These are phyloP conservation scores for Globisporangium orthogonon DNA, from an alignment of 352 stramenopile species.

Conservation along the genomic window DNA sequence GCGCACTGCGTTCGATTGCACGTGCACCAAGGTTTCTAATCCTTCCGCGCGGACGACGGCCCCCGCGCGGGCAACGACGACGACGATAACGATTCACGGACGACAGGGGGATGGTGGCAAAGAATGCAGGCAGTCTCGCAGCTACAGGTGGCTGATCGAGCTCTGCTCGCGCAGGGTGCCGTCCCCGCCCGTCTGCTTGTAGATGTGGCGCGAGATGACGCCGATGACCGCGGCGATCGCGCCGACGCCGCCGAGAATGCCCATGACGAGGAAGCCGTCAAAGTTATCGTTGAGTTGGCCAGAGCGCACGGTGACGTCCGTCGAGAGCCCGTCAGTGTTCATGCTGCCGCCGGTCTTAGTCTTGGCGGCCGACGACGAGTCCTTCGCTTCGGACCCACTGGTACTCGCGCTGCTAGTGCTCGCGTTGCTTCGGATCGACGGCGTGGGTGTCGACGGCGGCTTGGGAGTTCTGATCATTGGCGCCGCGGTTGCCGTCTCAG, in stretches of 20 bases:
- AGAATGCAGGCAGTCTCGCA: background rate
- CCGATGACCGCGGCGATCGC: slow-evolving; percentile 42
- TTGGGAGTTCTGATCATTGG: slow-evolving; percentile 6
- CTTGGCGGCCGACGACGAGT: slow-evolving; percentile 2
- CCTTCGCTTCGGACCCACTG: background rate
- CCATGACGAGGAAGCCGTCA: slow-evolving; percentile 46
- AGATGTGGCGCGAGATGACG: slow-evolving; percentile 46
- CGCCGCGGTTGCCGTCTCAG: background rate
- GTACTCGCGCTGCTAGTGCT: background rate
- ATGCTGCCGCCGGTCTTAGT: background rate
- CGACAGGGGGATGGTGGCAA: background rate
- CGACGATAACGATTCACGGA: background rate
- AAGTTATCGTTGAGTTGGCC: slow-evolving; percentile 9
- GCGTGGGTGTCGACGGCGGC: background rate
- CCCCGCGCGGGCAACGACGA: background rate
- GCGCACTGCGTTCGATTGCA: background rate
- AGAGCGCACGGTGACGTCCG: slow-evolving; percentile 9
- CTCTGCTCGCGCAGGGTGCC: slow-evolving; percentile 15
- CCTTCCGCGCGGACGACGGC: background rate
- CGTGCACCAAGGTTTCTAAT: background rate
- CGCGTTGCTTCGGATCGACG: background rate
- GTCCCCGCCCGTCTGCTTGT: slow-evolving; percentile 41
- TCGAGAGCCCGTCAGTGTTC: slow-evolving; percentile 6
- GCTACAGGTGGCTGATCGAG: slow-evolving; percentile 5
- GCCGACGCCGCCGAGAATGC: slow-evolving; percentile 50